Percentiles rank a stretch among this genome's conserved stretches.
phyloP scores from a whole-genome alignment of 768 basidiomycete species.

The Pulveroboletus sp. region DNA sequence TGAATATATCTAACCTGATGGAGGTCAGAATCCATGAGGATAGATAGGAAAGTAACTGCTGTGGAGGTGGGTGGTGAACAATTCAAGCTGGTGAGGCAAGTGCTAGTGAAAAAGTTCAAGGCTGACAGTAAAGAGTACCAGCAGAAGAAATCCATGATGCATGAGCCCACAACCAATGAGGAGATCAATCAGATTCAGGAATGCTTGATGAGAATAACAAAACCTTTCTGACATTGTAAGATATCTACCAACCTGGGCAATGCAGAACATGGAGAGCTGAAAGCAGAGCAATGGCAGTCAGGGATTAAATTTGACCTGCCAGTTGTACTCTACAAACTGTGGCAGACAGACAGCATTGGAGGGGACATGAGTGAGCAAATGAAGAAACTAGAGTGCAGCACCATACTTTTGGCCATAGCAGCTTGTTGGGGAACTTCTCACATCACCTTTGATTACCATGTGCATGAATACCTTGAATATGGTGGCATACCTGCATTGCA shows the following conservation, averaged over 20 bases:
- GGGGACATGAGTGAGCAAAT: background rate
- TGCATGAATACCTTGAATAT: too few relatives aligned
- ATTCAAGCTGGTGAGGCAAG: too few relatives aligned
- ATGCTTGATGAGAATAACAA: background rate
- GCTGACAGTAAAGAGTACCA: too few relatives aligned
- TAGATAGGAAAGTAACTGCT: too few relatives aligned
- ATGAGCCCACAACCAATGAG: background rate
- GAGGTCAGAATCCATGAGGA: too few relatives aligned
- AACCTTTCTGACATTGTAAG: slow-evolving; percentile 22
- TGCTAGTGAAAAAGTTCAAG: too few relatives aligned
- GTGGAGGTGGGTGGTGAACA: too few relatives aligned
- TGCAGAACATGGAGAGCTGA: slow-evolving; percentile 30
- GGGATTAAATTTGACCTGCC: slow-evolving; percentile 26
- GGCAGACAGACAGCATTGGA: slow-evolving; percentile 8
- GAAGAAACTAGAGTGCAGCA: slow-evolving; percentile 22
- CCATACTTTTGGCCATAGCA: slow-evolving; percentile 30
- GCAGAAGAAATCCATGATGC: too few relatives aligned
- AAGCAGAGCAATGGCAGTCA: slow-evolving; percentile 33
- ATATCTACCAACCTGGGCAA: slow-evolving; percentile 17
- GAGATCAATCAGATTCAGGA: background rate
- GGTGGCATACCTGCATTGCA: too few relatives aligned
- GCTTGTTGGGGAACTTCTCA: slow-evolving; percentile 21
- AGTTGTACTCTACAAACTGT: slow-evolving; percentile 28
- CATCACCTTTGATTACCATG: slow-evolving; percentile 16
- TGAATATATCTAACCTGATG: too few relatives aligned